Conservation (phyloP, 2,329 filamentous ascomycete species). For the Sphaceloma murrayae region DNA sequence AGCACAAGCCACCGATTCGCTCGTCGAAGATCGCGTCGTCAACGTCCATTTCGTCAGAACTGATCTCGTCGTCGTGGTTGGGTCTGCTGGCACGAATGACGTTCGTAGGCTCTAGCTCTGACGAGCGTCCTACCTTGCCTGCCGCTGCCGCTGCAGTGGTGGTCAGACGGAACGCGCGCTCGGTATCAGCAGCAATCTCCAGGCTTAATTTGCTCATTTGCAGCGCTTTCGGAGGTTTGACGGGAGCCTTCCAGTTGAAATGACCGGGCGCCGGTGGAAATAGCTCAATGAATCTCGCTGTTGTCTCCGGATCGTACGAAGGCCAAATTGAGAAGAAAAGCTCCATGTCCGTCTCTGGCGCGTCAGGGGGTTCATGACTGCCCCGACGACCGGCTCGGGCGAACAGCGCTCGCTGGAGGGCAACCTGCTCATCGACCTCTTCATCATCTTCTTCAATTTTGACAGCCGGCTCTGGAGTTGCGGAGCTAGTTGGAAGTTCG, state of each 20-base stretch:
- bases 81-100: constrained; percentile 38
- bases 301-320: constrained; percentile 62
- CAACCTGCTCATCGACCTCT: constrained; percentile 24
- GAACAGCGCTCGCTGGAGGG: constrained; percentile 27
- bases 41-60: constrained; percentile 35
- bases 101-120: constrained; percentile 47
- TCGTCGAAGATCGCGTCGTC: constrained; percentile 51
- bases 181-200: constrained; percentile 76
- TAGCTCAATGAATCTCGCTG: constrained; percentile 71
- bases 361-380: constrained; percentile 49
- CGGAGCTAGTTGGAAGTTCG: constrained; percentile 7
- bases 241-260: constrained; percentile 67
- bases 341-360: constrained; percentile 64
- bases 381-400: constrained; percentile 35
- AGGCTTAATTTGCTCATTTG: constrained; percentile 80
- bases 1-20: constrained; percentile 61
- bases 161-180: constrained; percentile 71
- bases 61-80: constrained; percentile 28
- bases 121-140: constrained; percentile 39
- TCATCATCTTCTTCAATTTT: constrained; percentile 24
- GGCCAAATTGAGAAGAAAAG: constrained; percentile 73
- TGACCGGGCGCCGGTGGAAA: constrained; percentile 71
- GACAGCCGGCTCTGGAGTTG: constrained; percentile 16
- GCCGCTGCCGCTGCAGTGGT: constrained; percentile 42
- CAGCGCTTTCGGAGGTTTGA: constrained; percentile 70